These are phyloP conservation scores for Aspergillus affinis DNA, from an alignment of 495 filamentous ascomycete genomes.

Conservation along the genomic window DNA sequence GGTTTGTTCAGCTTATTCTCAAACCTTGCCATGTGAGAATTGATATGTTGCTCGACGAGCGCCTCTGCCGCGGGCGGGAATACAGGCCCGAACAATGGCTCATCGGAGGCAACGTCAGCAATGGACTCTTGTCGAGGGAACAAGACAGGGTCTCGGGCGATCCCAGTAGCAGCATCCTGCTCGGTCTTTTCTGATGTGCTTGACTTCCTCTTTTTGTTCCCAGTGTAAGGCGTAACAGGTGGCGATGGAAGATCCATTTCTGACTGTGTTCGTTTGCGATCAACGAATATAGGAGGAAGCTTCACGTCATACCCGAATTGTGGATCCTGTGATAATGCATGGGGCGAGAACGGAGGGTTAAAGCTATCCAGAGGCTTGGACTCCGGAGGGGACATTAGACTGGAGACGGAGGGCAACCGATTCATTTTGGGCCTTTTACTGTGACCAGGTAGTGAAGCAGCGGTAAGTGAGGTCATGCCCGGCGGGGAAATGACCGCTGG, in stretches of 20 bases:
- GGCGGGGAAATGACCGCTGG: conserved; percentile 1
- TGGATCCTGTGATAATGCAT: conserved; percentile 30
- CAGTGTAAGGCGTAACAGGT: conserved; percentile 66
- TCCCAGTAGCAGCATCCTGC: conserved; percentile 30
- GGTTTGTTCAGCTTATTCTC: conserved; percentile 61
- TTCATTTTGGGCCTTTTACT: conserved; percentile 43
- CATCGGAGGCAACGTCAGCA: conserved; percentile 46
- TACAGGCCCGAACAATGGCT: conserved; percentile 56
- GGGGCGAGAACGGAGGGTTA: conserved; percentile 37
- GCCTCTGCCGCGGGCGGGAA: conserved; percentile 47
- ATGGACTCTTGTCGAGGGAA: conserved; percentile 52
- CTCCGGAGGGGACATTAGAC: conserved; percentile 76
- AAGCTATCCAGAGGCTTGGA: conserved; percentile 62
- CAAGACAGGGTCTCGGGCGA: conserved; percentile 59
- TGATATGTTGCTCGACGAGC: conserved; percentile 66
- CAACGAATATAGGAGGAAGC: conserved; percentile 48
- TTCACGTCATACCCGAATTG: conserved; percentile 43
- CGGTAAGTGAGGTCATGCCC: conserved; percentile 31
- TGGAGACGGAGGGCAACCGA: conserved; percentile 53
- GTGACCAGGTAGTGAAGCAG: conserved; percentile 23
- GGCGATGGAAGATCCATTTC: conserved; percentile 64
- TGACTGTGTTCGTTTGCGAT: conserved; percentile 48
- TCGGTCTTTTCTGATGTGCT: conserved; percentile 42
- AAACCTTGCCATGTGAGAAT: conserved; percentile 57
- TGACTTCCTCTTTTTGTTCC: conserved; percentile 52